Conservation (phyloP, 2,329 filamentous ascomycete species). For the Diplodia corticola region DNA sequence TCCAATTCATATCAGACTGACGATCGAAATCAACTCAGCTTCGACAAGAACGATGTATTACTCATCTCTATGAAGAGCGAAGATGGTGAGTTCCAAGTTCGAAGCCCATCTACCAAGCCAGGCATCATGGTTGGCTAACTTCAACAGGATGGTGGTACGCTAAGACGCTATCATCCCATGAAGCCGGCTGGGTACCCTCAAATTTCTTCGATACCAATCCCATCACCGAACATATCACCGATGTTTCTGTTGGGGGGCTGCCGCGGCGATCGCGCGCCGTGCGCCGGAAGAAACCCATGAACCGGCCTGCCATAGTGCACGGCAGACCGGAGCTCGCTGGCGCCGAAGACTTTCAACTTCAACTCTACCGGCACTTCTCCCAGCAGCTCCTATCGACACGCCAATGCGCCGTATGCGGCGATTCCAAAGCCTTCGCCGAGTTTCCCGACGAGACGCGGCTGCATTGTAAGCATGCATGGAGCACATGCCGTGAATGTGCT, state of each 20-base stretch:
- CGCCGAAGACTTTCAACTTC: neutral
- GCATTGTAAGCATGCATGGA: constrained; percentile 36
- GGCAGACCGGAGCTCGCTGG: neutral
- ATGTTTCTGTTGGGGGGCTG: neutral
- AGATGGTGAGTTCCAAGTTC: neutral
- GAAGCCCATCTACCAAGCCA: too few relatives aligned
- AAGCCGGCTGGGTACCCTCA: constrained; percentile 6
- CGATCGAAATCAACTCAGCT: neutral
- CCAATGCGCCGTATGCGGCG: constrained; percentile 2
- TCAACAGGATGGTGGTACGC: constrained; percentile 9
- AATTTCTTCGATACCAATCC: neutral
- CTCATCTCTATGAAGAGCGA: neutral
- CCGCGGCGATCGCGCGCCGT: neutral
- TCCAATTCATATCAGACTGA: neutral
- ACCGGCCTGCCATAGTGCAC: neutral
- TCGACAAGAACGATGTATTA: neutral
- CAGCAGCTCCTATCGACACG: neutral
- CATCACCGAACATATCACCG: neutral
- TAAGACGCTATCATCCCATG: neutral
- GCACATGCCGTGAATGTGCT: constrained; percentile 43
- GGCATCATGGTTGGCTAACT: neutral
- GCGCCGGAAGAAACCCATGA: neutral
- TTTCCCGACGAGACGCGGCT: neutral
- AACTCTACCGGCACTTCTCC: neutral
- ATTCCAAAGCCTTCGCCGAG: neutral